Evolutionary conservation across 345 rosid species (phyloP).

Genomic region (Arabis hirsuta): DNA sequence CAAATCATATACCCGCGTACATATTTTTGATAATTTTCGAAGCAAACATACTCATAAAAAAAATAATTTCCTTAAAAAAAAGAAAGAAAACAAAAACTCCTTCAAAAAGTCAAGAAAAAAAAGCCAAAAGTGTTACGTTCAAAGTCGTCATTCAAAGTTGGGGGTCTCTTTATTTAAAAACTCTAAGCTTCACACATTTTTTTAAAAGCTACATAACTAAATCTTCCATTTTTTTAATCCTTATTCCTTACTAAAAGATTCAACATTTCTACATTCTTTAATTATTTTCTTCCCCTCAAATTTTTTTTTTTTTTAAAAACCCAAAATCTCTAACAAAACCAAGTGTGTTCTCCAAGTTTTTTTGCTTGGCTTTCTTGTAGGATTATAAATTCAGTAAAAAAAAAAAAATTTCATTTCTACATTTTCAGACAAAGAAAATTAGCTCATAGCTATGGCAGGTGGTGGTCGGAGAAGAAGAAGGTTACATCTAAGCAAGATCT

Average conservation of each 20-base stretch:
- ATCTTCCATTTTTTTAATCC: slow-evolving; percentile 23
- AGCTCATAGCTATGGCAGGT: slow-evolving; percentile 52
- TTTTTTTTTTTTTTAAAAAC: not conserved
- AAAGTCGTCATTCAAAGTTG: slow-evolving; percentile 48
- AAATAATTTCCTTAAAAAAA: not conserved
- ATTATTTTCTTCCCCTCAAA: slow-evolving; percentile 28
- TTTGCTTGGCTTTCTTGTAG: not conserved
- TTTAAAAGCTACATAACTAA: slow-evolving; percentile 15
- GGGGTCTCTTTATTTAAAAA: slow-evolving; percentile 23
- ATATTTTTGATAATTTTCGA: slow-evolving; percentile 29
- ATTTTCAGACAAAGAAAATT: slow-evolving; percentile 31
- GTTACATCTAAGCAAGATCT: slow-evolving; percentile 73
- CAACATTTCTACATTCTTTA: slow-evolving; percentile 40
- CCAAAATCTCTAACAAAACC: slow-evolving; percentile 11
- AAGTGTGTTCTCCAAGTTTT: slow-evolving; percentile 40
- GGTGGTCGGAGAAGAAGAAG: slow-evolving; percentile 59
- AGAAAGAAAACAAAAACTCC: not conserved
- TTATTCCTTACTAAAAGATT: slow-evolving; percentile 14
- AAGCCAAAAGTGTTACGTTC: slow-evolving; percentile 32
- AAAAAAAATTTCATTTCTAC: not conserved
- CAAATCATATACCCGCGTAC: slow-evolving; percentile 24
- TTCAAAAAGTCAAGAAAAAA: slow-evolving; percentile 33
- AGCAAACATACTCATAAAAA: slow-evolving; percentile 20
- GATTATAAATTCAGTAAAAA: slow-evolving; percentile 14
- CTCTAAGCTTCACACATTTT: slow-evolving; percentile 34